Evolutionary conservation across 2,329 filamentous ascomycete genomes (phyloP).

Genomic region (Ceratocystiopsis sp.): DNA sequence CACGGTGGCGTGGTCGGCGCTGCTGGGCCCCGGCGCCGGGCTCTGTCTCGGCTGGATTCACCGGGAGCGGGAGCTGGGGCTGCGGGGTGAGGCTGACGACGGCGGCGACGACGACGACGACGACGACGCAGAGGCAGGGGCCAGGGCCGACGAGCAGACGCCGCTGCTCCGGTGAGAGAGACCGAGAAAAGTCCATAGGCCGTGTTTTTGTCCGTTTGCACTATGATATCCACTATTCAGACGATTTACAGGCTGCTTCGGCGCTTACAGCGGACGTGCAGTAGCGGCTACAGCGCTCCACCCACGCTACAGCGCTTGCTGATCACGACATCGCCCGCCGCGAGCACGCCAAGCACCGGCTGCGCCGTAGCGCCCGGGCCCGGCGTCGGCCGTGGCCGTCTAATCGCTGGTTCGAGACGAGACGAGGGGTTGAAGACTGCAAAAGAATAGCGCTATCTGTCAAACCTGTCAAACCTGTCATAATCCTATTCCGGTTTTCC

Average conservation of each 20-base stretch:
- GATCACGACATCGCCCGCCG: neutral
- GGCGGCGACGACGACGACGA: neutral
- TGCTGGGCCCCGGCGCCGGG: constrained; percentile 21
- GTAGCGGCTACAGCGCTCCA: too few relatives aligned
- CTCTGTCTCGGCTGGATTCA: constrained; percentile 18
- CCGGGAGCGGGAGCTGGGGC: constrained; percentile 12
- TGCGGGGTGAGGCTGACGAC: neutral
- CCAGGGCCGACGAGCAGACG: constrained; percentile 11
- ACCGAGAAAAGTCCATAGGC: too few relatives aligned
- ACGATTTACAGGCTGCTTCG: too few relatives aligned
- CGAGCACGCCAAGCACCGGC: neutral
- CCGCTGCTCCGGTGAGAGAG: constrained; percentile 13
- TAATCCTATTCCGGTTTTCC: neutral
- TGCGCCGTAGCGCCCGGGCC: too few relatives aligned
- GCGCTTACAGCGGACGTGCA: neutral
- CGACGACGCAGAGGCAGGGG: neutral
- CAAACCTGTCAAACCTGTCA: neutral
- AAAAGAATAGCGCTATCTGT: too few relatives aligned
- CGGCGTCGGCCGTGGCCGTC: too few relatives aligned
- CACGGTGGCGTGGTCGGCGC: constrained; percentile 12
- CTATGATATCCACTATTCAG: too few relatives aligned
- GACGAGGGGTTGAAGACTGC: too few relatives aligned
- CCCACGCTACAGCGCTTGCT: too few relatives aligned
- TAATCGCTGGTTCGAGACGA: too few relatives aligned
- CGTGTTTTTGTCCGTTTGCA: too few relatives aligned